Evolutionary conservation across 2,329 filamentous ascomycete genomes (phyloP).

Genomic region (Sclerotinia trifoliorum): DNA sequence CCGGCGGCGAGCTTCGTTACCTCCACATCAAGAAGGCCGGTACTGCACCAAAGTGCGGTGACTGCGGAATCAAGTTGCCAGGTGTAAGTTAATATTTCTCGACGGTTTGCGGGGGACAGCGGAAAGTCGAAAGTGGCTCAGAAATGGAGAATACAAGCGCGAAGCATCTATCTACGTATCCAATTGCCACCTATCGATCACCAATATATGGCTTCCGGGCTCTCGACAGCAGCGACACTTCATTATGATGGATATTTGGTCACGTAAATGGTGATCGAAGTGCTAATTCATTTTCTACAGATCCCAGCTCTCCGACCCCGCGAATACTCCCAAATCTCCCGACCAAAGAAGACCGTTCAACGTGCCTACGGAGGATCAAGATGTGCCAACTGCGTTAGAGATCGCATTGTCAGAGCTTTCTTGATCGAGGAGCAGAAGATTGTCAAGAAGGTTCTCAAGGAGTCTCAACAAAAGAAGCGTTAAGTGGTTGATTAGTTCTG

Average conservation of each 20-base stretch:
- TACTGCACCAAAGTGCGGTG: slow-evolving; percentile 97
- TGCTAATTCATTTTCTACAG: slow-evolving; percentile 49
- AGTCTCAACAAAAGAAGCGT: slow-evolving; percentile 70
- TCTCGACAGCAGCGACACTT: neutral
- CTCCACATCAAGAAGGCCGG: slow-evolving; percentile 99
- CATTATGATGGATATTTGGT: neutral
- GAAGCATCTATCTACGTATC: too few species aligned
- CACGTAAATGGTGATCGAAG: neutral
- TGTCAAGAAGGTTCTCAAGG: slow-evolving; percentile 99
- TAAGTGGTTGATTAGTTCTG: slow-evolving; percentile 34
- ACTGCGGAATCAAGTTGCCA: slow-evolving; percentile 96
- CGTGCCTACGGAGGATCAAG: slow-evolving; percentile 97
- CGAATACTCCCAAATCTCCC: slow-evolving; percentile 95
- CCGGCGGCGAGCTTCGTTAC: slow-evolving; percentile 91
- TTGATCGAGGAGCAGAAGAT: slow-evolving; percentile 99
- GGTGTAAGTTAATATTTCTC: slow-evolving; percentile 70
- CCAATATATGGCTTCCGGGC: neutral
- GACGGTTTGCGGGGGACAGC: neutral
- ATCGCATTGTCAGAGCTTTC: slow-evolving; percentile 97
- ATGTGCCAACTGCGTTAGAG: slow-evolving; percentile 98
- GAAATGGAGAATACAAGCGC: neutral
- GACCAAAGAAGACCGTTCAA: slow-evolving; percentile 99
- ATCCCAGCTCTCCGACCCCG: slow-evolving; percentile 95
- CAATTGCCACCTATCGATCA: neutral
- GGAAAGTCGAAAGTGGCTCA: neutral